Evolutionary conservation across 2,329 filamentous ascomycete genomes (phyloP), one percentile per base, ranked within the genome.

Genomic region (Pyrenophora seminiperda): DNA sequence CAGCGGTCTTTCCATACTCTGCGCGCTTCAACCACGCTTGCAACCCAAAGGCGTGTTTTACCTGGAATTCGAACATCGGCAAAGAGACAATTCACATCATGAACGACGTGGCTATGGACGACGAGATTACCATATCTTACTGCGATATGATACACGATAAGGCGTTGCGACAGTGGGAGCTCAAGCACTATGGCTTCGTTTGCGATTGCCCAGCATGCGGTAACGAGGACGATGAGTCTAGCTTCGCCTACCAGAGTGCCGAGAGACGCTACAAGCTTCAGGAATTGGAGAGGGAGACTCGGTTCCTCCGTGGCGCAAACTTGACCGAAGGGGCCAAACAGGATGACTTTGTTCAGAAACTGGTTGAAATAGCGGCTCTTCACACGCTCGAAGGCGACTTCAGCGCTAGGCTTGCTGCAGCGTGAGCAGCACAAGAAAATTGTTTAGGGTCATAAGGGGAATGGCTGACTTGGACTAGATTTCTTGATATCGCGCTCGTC

Each of bases 11-110:
- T 34, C 62, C 66, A 6, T 48, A 67, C 22, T 65, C 73, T 13
- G 62, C 72, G 4, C 71, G 73, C 22, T 70, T 76, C 65, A 77
- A 76, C 46, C 75, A 77, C 57, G 64, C 59, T 14, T 77, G 75
- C 60, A 68, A 61, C 22, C 73, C 75, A 1, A 77, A 76, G 43
- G 70, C 74, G 1, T 61, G 58, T 47, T 76, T 71, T 41, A 56
- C 50, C 14, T 74, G 71, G 73, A 73, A 74, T 47, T 37, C 41
- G 1, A 41, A 46, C 5, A 64, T 70, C 10, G 41, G 54, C 4
- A 63, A 59, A 39, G 62, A 71, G 41, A 70, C 68, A 2, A 63
- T 75, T 13, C 70, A 75, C 30, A 58, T 67, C 1, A 70, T 71
- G 41, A 59, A 62, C 4, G 65, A 72, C 19, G 66, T 77, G 22